Evolutionary conservation across 73 alveolate genomes (phyloP).

Genomic region (Paramecium pentaurelia): DNA sequence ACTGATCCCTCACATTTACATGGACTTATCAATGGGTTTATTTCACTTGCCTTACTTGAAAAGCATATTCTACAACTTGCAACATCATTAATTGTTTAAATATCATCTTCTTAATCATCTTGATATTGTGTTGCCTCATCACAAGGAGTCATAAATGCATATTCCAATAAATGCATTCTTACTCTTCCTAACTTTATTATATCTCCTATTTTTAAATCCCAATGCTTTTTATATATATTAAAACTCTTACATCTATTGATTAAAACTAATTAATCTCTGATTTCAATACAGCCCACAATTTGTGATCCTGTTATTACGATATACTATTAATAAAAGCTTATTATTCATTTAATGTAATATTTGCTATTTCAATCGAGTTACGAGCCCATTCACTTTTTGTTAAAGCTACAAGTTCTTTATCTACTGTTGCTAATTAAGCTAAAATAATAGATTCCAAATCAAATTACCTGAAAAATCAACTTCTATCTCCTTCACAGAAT

Average conservation of each 20-base stretch:
- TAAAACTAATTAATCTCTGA: background rate
- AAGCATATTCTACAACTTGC: conserved; percentile 57
- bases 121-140: conserved; percentile 1
- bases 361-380: background rate
- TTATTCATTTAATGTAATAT: background rate
- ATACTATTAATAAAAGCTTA: background rate
- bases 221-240: background rate
- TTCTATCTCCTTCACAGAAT: conserved; percentile 4
- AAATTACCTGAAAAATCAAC: conserved; percentile 16
- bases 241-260: background rate
- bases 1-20: conserved; percentile 56
- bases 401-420: conserved; percentile 23
- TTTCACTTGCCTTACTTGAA: conserved; percentile 24
- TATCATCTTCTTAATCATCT: background rate
- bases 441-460: background rate
- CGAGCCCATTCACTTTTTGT: conserved; percentile 24
- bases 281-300: conserved; percentile 30
- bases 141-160: background rate
- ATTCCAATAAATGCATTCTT: conserved; percentile 8
- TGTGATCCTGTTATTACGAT: background rate
- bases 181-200: conserved; percentile 16
- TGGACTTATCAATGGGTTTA: conserved; percentile 55
- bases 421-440: conserved; percentile 12
- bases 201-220: conserved; percentile 29
- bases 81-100: conserved; percentile 2